Percentiles rank a stretch among this genome's conserved stretches.
Evolutionary conservation across 1,284 basidiomycete species (phyloP).

Genomic region (Melampsora larici-populina): DNA sequence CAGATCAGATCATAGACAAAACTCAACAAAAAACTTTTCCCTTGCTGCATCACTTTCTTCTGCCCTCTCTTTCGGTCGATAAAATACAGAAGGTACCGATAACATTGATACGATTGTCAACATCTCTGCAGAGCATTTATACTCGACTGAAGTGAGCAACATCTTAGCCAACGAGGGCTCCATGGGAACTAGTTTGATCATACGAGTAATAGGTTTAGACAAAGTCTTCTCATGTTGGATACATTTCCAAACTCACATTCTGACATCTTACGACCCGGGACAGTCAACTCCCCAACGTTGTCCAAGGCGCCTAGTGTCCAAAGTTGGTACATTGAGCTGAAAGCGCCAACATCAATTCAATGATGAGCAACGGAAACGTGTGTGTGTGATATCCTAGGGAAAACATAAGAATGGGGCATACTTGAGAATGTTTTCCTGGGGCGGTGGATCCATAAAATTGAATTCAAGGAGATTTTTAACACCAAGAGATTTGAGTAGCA

Average conservation of each 20-base stretch:
- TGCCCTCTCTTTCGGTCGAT: constrained; percentile 88
- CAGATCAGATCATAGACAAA: neutral
- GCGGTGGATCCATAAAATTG: constrained; percentile 97
- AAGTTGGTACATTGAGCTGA: constrained; percentile 98
- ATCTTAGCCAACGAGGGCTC: constrained; percentile 93
- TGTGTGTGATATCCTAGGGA: neutral
- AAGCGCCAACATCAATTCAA: constrained; percentile 70
- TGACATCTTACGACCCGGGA: constrained; percentile 89
- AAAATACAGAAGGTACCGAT: constrained; percentile 93
- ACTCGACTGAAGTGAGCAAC: constrained; percentile 90
- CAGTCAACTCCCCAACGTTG: constrained; percentile 93
- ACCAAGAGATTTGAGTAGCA: constrained; percentile 89
- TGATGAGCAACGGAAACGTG: neutral
- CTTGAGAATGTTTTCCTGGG: constrained; percentile 56
- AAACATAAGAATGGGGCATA: constrained; percentile 1
- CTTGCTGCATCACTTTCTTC: constrained; percentile 93
- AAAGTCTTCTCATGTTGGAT: neutral
- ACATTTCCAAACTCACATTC: constrained; percentile 59
- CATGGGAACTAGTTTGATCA: constrained; percentile 61
- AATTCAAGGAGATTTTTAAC: constrained; percentile 91
- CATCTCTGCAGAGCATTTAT: constrained; percentile 90
- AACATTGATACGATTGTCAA: constrained; percentile 98
- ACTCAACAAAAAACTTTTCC: constrained; percentile 82
- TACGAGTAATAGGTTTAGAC: constrained; percentile 64
- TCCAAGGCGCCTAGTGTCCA: constrained; percentile 98